Evolutionary conservation across 208 protist genomes (phyloP).

Genomic region (Blechomonas ayalai): DNA sequence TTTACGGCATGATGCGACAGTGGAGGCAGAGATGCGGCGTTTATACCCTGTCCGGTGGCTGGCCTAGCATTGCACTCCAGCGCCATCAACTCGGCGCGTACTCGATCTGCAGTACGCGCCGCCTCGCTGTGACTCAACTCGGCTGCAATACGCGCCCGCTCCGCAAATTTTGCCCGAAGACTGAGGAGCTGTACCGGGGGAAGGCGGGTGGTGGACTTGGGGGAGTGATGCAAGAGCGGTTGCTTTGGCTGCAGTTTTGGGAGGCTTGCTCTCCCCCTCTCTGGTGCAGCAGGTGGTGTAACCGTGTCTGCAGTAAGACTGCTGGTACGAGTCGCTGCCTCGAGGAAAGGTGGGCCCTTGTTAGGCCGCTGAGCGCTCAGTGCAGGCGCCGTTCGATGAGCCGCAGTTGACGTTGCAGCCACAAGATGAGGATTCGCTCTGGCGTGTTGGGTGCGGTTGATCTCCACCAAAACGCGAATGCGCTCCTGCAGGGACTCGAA

Average conservation of each 20-base stretch:
- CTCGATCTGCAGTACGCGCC: slow-evolving; percentile 46
- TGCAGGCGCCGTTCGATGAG: slow-evolving; percentile 2
- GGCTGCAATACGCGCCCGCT: slow-evolving; percentile 46
- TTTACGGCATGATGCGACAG: too few species aligned
- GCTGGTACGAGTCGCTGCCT: neutral
- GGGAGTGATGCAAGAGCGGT: slow-evolving; percentile 2
- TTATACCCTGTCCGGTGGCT: too few species aligned
- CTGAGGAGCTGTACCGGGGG: slow-evolving; percentile 34
- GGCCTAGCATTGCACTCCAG: slow-evolving; percentile 30
- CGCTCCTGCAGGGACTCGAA: slow-evolving; percentile 61
- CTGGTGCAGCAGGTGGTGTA: neutral
- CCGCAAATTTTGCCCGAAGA: slow-evolving; percentile 49
- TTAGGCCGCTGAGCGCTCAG: neutral
- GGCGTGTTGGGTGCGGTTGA: slow-evolving; percentile 18
- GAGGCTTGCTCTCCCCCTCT: neutral
- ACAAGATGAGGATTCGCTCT: slow-evolving; percentile 16
- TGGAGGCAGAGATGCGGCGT: too few species aligned
- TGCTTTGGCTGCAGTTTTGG: neutral
- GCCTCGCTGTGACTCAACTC: slow-evolving; percentile 52
- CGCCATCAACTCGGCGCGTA: slow-evolving; percentile 61
- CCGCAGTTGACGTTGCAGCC: neutral
- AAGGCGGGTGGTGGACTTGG: slow-evolving; percentile 9
- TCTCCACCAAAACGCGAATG: slow-evolving; percentile 34
- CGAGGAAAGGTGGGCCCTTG: neutral
- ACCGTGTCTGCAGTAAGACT: neutral